Percentiles rank a stretch among this genome's conserved stretches.
These are phyloP conservation scores for Trichoderma afroharzianum DNA, from an alignment of 2,329 filamentous ascomycete genomes.

Conservation along the genomic window DNA sequence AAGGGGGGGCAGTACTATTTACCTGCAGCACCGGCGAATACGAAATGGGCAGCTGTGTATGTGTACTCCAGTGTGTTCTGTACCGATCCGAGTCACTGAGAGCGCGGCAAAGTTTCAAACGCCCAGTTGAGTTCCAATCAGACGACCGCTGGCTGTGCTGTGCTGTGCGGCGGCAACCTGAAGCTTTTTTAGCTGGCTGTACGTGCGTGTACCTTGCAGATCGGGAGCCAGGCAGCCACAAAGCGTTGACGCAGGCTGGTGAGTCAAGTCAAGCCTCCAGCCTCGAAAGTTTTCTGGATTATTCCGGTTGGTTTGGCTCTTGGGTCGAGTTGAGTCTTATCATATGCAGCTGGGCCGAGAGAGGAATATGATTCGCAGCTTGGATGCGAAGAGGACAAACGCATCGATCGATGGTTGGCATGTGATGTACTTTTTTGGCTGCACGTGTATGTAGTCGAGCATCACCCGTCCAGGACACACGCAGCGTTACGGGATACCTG, in stretches of 20 bases:
- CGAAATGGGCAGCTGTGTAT: neutral
- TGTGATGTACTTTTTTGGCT: neutral
- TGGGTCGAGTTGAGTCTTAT: neutral
- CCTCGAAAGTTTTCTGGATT: neutral
- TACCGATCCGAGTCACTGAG: neutral
- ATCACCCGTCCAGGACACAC: neutral
- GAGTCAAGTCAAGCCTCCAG: neutral
- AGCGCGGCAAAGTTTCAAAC: neutral
- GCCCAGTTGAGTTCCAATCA: neutral
- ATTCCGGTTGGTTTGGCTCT: neutral
- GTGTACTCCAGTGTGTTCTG: neutral
- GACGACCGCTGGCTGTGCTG: neutral
- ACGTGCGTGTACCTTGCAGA: conserved; percentile 4
- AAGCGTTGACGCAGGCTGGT: neutral
- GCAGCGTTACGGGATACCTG: neutral
- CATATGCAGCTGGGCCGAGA: neutral
- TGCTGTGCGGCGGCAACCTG: neutral
- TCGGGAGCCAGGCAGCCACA: conserved; percentile 4
- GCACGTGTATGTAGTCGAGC: neutral
- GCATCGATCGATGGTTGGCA: neutral
- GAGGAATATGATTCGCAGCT: neutral
- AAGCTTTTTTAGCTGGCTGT: neutral
- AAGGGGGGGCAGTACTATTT: neutral
- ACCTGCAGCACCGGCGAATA: neutral
- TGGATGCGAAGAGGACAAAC: neutral